Evolutionary conservation across 1,284 basidiomycete genomes (phyloP).

Genomic region (Volvariella volvacea): DNA sequence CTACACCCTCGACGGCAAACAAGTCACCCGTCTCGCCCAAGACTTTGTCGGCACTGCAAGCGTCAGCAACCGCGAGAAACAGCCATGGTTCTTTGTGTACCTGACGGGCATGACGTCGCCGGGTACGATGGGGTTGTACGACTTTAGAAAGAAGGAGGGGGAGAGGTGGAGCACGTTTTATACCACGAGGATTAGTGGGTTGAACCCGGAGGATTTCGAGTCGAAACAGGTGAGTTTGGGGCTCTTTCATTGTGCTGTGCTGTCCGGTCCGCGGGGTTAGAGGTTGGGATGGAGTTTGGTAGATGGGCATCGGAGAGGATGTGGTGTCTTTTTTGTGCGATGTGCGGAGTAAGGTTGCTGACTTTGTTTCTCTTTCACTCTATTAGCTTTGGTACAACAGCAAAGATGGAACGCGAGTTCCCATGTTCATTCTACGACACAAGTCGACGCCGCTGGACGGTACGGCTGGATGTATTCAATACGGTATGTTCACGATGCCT

Average conservation of each 20-base stretch:
- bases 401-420: slow-evolving; percentile 74
- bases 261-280: too few species aligned
- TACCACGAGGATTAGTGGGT: slow-evolving; percentile 55
- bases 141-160: slow-evolving; percentile 42
- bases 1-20: slow-evolving; percentile 56
- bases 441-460: slow-evolving; percentile 70
- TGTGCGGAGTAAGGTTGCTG: too few species aligned
- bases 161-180: slow-evolving; percentile 56
- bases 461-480: slow-evolving; percentile 74
- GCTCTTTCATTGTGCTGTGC: too few species aligned
- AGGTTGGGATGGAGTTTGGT: too few species aligned
- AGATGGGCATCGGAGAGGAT: too few species aligned
- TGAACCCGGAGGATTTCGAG: slow-evolving; percentile 68
- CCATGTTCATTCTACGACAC: slow-evolving; percentile 84
- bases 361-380: too few species aligned
- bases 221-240: slow-evolving; percentile 54
- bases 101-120: slow-evolving; percentile 73
- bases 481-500: slow-evolving; percentile 54
- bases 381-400: slow-evolving; percentile 65
- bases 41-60: slow-evolving; percentile 69
- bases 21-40: slow-evolving; percentile 50
- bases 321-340: too few species aligned
- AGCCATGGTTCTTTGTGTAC: slow-evolving; percentile 65
- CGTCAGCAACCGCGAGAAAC: slow-evolving; percentile 46
- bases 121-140: slow-evolving; percentile 58